Percentiles rank a stretch among this genome's conserved stretches.
Evolutionary conservation across 2,329 filamentous ascomycete genomes (phyloP).

Genomic region (Ophiocordyceps australis): DNA sequence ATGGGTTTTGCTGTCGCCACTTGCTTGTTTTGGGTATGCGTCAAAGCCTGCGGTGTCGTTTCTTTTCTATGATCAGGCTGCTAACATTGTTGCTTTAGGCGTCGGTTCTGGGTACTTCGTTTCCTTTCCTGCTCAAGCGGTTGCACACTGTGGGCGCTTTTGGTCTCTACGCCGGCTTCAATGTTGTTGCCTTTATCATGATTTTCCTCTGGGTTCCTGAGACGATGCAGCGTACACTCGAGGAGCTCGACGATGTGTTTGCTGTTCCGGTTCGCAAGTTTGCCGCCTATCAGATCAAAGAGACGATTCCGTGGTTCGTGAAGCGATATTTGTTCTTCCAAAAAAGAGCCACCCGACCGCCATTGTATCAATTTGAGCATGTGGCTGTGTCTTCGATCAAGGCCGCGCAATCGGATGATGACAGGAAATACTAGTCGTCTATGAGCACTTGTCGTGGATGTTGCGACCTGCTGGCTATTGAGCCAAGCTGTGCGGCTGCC

Average conservation of each 20-base stretch:
- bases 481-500: too few species aligned
- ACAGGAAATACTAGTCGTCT: not conserved
- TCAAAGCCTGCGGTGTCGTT: not conserved
- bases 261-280: constrained; percentile 25
- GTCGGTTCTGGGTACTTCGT: constrained; percentile 28
- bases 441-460: not conserved
- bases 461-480: too few species aligned
- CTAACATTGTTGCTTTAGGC: constrained; percentile 10
- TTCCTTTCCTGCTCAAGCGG: constrained; percentile 25
- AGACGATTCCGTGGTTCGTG: constrained; percentile 14
- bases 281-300: constrained; percentile 15
- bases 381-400: constrained; percentile 3
- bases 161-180: constrained; percentile 35
- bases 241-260: constrained; percentile 32
- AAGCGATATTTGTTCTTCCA: constrained; percentile 14
- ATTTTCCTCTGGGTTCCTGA: constrained; percentile 30
- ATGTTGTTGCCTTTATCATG: constrained; percentile 32
- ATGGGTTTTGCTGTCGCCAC: constrained; percentile 47
- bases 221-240: constrained; percentile 33
- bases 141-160: constrained; percentile 18
- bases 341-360: constrained; percentile 11
- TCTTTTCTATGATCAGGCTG: not conserved
- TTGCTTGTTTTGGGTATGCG: constrained; percentile 28
- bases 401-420: not conserved
- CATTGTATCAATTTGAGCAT: constrained; percentile 18